A percentile compares a stretch with the other conserved stretches of the same genome.
These are phyloP conservation scores for Nannochloropsis granulata DNA, from an alignment of 108 stramenopile species.

Conservation along the genomic window DNA sequence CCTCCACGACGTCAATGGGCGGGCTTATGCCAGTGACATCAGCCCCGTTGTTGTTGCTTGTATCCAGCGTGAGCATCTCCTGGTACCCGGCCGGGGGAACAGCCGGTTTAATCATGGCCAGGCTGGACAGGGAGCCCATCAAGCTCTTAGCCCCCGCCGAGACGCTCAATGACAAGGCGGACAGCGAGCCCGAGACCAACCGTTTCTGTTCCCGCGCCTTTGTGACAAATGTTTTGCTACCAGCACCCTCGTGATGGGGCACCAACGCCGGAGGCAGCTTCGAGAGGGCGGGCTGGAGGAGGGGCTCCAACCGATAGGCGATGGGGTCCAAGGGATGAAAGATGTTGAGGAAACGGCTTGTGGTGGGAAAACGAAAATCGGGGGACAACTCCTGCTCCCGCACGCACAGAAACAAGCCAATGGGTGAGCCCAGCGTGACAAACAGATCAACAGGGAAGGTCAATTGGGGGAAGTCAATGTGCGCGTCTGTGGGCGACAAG, in stretches of 20 bases:
- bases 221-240: background rate
- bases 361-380: background rate
- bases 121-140: background rate
- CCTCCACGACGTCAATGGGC: background rate
- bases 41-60: background rate
- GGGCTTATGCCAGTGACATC: background rate
- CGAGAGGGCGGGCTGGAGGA: background rate
- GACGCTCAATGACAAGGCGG: background rate
- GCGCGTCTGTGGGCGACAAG: background rate
- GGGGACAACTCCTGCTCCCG: background rate
- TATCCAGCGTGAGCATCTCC: background rate
- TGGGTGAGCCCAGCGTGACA: background rate
- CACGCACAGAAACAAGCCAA: background rate
- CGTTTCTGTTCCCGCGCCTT: background rate
- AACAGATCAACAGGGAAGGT: background rate
- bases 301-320: slow-evolving; percentile 8
- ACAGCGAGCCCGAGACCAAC: background rate
- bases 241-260: slow-evolving; percentile 2
- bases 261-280: background rate
- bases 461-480: background rate
- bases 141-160: background rate
- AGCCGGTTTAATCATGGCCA: background rate
- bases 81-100: background rate
- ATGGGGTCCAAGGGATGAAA: slow-evolving; percentile 18
- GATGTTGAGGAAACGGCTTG: slow-evolving; percentile 1